These are phyloP conservation scores for Epichloe amarillans DNA, from an alignment of 2,329 filamentous ascomycete genomes.

Conservation along the genomic window DNA sequence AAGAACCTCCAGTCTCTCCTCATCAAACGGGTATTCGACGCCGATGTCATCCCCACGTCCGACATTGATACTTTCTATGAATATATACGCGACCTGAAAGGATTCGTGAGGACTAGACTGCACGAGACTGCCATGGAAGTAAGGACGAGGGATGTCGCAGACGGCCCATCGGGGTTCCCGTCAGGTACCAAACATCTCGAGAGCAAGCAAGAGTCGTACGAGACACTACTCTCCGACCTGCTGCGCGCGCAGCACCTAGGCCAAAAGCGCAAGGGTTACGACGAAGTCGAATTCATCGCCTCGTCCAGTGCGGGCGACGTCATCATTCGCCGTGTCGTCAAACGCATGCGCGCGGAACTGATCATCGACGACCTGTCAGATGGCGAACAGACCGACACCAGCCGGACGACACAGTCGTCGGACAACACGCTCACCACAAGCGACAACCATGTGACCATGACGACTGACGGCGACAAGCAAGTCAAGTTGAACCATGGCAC, in stretches of 20 bases:
- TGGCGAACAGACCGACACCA: constrained; percentile 26
- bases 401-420: constrained; percentile 18
- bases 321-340: constrained; percentile 42
- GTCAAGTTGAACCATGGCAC: constrained; percentile 32
- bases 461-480: constrained; percentile 23
- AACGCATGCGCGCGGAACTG: constrained; percentile 49
- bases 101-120: constrained; percentile 57
- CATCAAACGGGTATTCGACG: constrained; percentile 68
- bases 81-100: constrained; percentile 71
- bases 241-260: constrained; percentile 21
- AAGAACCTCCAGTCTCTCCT: constrained; percentile 81
- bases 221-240: constrained; percentile 39
- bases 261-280: constrained; percentile 36
- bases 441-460: constrained; percentile 13
- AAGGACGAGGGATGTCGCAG: constrained; percentile 41
- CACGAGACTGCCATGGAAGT: constrained; percentile 51
- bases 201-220: constrained; percentile 38
- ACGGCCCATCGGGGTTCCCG: constrained; percentile 34
- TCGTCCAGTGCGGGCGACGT: constrained; percentile 34
- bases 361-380: constrained; percentile 42
- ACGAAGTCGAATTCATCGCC: constrained; percentile 38
- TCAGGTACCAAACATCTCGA: constrained; percentile 34
- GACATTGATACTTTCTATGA: constrained; percentile 58
- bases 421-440: constrained; percentile 15
- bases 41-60: constrained; percentile 54